phyloP scores from a whole-genome alignment of 2,329 filamentous ascomycete species.

The Nannizziopsis arthrosporioides region DNA sequence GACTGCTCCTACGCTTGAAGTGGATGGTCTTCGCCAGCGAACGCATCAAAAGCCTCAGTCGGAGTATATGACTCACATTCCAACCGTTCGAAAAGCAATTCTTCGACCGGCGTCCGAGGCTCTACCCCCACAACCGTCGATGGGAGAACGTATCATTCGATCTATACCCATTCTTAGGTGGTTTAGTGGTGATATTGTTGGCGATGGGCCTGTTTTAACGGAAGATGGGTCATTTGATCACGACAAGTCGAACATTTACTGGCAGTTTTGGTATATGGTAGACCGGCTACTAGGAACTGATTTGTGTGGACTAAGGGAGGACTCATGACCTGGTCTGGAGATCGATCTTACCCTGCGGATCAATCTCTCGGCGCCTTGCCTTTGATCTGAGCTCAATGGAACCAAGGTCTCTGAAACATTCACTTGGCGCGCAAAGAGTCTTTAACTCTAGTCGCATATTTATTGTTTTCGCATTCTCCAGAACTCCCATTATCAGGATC shows the following conservation, averaged over 20 bases:
- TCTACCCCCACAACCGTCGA: conserved; percentile 55
- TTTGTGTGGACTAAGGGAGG: conserved; percentile 48
- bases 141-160: conserved; percentile 51
- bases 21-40: conserved; percentile 23
- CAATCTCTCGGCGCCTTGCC: neutral
- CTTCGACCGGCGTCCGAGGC: conserved; percentile 60
- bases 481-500: too few relatives aligned
- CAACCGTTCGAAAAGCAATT: conserved; percentile 52
- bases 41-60: conserved; percentile 29
- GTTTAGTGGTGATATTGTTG: conserved; percentile 49
- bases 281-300: conserved; percentile 48
- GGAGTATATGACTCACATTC: conserved; percentile 47
- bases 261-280: conserved; percentile 48
- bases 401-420: too few relatives aligned
- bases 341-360: neutral
- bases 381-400: too few relatives aligned
- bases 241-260: conserved; percentile 49
- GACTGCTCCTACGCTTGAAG: conserved; percentile 18
- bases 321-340: conserved; percentile 24
- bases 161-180: conserved; percentile 59
- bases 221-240: conserved; percentile 54
- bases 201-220: conserved; percentile 35
- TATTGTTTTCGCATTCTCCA: neutral
- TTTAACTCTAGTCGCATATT: too few relatives aligned
- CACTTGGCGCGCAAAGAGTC: too few relatives aligned